phyloP scores from a whole-genome alignment of 257 asterid species.

The Perilla frutescens region DNA sequence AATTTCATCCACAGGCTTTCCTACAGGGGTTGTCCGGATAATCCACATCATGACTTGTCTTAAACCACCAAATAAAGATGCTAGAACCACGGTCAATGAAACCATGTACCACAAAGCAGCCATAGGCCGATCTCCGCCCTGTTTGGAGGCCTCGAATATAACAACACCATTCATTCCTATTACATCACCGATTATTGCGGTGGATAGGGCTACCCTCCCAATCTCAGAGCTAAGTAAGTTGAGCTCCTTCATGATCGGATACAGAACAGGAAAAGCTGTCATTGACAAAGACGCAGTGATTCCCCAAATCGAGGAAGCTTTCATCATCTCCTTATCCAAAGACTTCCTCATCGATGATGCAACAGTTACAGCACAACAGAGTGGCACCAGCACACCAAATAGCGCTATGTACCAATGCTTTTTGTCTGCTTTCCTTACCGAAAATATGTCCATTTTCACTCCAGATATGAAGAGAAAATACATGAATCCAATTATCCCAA shows the following conservation, averaged over 20 bases:
- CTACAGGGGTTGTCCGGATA: constrained; percentile 65
- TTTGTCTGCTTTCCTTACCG: constrained; percentile 46
- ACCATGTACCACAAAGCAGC: constrained; percentile 60
- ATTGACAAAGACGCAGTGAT: constrained; percentile 53
- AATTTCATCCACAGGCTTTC: constrained; percentile 69
- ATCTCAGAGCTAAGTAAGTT: constrained; percentile 85
- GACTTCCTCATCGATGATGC: constrained; percentile 48
- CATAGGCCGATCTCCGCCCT: constrained; percentile 47
- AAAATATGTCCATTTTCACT: constrained; percentile 61
- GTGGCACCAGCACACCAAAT: constrained; percentile 47
- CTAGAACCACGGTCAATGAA: constrained; percentile 41
- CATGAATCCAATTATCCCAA: constrained; percentile 77
- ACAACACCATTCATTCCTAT: constrained; percentile 55
- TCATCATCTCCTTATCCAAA: constrained; percentile 45
- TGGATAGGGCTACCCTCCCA: constrained; percentile 68
- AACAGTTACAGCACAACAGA: constrained; percentile 33
- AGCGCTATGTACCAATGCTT: constrained; percentile 69
- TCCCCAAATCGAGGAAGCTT: constrained; percentile 59
- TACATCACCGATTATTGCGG: constrained; percentile 58
- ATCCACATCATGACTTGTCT: constrained; percentile 70
- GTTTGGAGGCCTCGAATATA: constrained; percentile 71
- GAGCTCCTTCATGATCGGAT: constrained; percentile 71
- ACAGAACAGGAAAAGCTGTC: constrained; percentile 73
- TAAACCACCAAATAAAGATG: constrained; percentile 50
- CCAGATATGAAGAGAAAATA: constrained; percentile 80